Base-by-base conservation (phyloP, 163 green algal species). In the Picocystis sp. region DNA sequence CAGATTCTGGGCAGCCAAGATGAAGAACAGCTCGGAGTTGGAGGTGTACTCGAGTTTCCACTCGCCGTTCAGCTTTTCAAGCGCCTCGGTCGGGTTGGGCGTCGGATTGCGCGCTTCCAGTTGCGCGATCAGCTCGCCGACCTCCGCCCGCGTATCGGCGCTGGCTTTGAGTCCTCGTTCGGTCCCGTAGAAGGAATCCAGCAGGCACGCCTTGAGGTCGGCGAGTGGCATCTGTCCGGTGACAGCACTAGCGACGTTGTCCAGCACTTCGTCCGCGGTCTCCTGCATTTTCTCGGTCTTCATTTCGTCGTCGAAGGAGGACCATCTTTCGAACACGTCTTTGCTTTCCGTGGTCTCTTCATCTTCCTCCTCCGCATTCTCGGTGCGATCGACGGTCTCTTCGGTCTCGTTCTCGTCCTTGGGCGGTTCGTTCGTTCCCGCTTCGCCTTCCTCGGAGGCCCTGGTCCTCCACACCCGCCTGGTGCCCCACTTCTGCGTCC, bases 41-140 rank as follows among this genome's bases (percentile, higher is more conserved):
- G 65, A 73, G 19, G 76, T 81, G 72, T 87, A 84, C 14, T 74
- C 55, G 51, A 84, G 63, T 52, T 73, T 69, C 76, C 76, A 84
- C 8, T 56, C 50, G 42, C 76, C 76, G 43, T 72, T 64, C 33
- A 84, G 64, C 59, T 71, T 43, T n/a, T 66, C 52, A 14, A 77
- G 46, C 10, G 17, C 52, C 33, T 78, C 68, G 29, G 73, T 70
- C 3, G 71, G 67, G 19, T 61, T 70, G 11, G 62, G 45, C n/a
- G 70, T 80, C 21, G 82, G 80, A 61, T 87, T 92, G 22, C 43
- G 24, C 15, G 78, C 71, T 57, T 89, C 79, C 42, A 89, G 65
- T 59, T 80, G 73, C 14, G 62, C 56, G 23, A 91, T 80, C 45
- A 91, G 64, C 70, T 92, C 81, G 48, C 77, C 78, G 53, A 92